These are phyloP conservation scores for Leccinum imitatum DNA, from an alignment of 768 basidiomycete genomes.

Conservation along the genomic window DNA sequence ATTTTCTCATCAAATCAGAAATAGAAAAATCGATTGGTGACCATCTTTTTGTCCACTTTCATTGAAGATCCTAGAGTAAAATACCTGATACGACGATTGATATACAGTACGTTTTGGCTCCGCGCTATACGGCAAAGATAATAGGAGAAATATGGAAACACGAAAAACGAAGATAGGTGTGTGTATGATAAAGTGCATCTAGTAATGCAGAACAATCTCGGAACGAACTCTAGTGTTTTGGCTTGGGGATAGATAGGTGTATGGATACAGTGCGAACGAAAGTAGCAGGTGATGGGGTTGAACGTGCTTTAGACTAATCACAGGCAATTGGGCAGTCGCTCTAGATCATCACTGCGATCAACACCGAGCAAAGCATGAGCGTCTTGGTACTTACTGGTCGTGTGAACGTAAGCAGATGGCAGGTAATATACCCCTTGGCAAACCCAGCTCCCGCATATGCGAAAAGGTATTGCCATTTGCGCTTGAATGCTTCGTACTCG, in stretches of 20 bases:
- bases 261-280: conserved; percentile 29
- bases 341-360: conserved; percentile 30
- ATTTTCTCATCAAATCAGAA: neutral
- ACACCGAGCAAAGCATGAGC: neutral
- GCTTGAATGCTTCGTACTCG: conserved; percentile 69
- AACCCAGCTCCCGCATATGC: conserved; percentile 81
- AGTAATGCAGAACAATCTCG: conserved; percentile 5
- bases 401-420: conserved; percentile 78
- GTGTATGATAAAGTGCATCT: conserved; percentile 21
- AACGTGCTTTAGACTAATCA: conserved; percentile 42
- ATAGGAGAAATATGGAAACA: conserved; percentile 17
- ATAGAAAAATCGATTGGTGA: neutral
- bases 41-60: neutral
- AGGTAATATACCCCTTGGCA: conserved; percentile 77
- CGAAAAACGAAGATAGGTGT: conserved; percentile 13
- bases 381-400: conserved; percentile 48
- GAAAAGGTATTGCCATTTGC: conserved; percentile 84
- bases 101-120: conserved; percentile 27
- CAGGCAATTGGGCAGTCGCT: conserved; percentile 51
- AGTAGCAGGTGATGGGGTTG: neutral
- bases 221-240: conserved; percentile 26
- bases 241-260: conserved; percentile 3
- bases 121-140: conserved; percentile 13
- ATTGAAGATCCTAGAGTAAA: conserved; percentile 21
- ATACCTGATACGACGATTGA: conserved; percentile 11